A percentile compares a stretch with the other conserved stretches of the same genome.
phyloP scores from a whole-genome alignment of 2,329 filamentous ascomycete genomes.

The Ilyonectria sp. region DNA sequence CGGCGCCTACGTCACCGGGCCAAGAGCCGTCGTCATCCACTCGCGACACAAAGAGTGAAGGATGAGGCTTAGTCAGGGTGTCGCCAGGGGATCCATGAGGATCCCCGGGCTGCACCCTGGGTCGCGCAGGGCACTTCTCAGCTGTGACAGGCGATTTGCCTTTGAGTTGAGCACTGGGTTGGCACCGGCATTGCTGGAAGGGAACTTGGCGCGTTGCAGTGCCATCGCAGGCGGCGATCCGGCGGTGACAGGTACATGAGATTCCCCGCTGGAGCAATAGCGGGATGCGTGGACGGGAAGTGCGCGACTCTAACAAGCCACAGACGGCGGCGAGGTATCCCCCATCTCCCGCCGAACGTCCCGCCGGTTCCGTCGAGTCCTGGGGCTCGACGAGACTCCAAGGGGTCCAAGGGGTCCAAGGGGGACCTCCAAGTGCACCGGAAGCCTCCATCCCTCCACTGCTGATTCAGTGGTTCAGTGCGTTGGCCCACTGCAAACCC shows the following conservation, averaged over 20 bases:
- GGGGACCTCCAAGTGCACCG: neutral
- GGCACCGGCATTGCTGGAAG: neutral
- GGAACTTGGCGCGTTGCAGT: no score
- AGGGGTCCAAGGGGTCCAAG: neutral
- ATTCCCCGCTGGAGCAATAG: slow-evolving; percentile 13
- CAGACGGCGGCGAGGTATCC: slow-evolving; percentile 11
- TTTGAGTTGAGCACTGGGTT: neutral
- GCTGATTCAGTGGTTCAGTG: neutral
- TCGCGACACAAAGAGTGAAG: neutral
- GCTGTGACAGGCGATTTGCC: no score
- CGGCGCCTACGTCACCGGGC: slow-evolving; percentile 23
- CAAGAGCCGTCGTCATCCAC: slow-evolving; percentile 12
- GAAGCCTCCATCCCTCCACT: slow-evolving; percentile 1
- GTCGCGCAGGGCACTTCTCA: neutral
- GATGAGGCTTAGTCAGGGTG: slow-evolving; percentile 28
- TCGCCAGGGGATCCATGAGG: neutral
- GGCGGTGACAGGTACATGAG: slow-evolving; percentile 1
- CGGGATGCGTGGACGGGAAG: neutral
- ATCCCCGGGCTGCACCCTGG: neutral
- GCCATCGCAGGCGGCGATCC: neutral
- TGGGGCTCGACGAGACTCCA: neutral
- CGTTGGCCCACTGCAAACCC: neutral
- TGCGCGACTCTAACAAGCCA: slow-evolving; percentile 23
- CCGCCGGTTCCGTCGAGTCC: slow-evolving; percentile 28
- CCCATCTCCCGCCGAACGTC: slow-evolving; percentile 8